phyloP scores from a whole-genome alignment of 2,329 filamentous ascomycete species.

The Ambrosiella xylebori region DNA sequence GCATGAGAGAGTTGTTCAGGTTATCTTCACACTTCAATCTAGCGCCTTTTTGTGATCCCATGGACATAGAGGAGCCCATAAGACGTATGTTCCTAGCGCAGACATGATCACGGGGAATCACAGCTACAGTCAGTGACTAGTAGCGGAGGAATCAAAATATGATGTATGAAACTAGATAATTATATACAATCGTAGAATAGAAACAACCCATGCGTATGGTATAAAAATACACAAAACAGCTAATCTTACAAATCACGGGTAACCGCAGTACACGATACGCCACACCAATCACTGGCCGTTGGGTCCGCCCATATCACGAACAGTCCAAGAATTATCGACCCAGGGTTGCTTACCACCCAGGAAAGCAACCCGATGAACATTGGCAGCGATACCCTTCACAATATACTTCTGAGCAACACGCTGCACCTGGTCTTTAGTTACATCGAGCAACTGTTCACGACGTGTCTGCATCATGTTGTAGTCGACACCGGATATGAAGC shows the following conservation, averaged over 20 bases:
- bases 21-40: slow-evolving; percentile 27
- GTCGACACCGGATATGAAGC: slow-evolving; percentile 71
- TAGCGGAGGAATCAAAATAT: not conserved
- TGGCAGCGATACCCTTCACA: slow-evolving; percentile 44
- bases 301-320: slow-evolving; percentile 56
- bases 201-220: slow-evolving; percentile 8
- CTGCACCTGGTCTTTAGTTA: slow-evolving; percentile 62
- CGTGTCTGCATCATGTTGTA: slow-evolving; percentile 78
- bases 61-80: slow-evolving; percentile 33
- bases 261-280: not conserved
- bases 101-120: slow-evolving; percentile 13
- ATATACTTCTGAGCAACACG: slow-evolving; percentile 69
- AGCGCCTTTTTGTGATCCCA: slow-evolving; percentile 44
- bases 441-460: slow-evolving; percentile 72
- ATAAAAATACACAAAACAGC: slow-evolving; percentile 11
- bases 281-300: slow-evolving; percentile 12
- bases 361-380: slow-evolving; percentile 49
- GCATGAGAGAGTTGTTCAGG: not conserved
- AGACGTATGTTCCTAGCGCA: slow-evolving; percentile 41
- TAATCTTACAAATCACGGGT: not conserved
- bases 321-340: slow-evolving; percentile 56
- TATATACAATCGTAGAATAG: not conserved
- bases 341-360: slow-evolving; percentile 72
- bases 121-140: slow-evolving; percentile 1
- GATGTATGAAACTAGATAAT: not conserved